phyloP scores from a whole-genome alignment of 495 filamentous ascomycete species.

The Hypoxylon trugodes region DNA sequence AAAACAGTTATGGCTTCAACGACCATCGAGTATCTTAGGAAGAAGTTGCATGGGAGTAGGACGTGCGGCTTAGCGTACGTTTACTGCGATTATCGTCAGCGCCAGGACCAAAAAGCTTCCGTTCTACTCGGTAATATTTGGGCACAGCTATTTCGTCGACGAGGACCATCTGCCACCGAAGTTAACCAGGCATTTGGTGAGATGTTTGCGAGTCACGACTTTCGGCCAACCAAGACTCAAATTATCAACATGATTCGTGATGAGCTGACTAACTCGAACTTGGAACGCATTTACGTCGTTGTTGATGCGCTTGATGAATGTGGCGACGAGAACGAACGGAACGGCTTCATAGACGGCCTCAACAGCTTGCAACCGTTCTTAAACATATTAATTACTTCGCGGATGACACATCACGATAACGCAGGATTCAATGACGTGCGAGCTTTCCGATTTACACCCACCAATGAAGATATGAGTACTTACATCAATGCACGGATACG shows the following conservation, averaged over 20 bases:
- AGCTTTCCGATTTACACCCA: constrained; percentile 43
- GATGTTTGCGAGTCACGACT: constrained; percentile 20
- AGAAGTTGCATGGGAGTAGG: constrained; percentile 11
- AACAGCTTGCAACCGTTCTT: constrained; percentile 42
- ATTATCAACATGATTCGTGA: constrained; percentile 43
- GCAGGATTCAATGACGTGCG: constrained; percentile 38
- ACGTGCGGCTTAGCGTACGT: constrained; percentile 49
- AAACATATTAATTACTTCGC: constrained; percentile 47
- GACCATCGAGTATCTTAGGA: constrained; percentile 44
- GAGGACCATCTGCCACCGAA: constrained; percentile 30
- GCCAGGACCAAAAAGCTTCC: constrained; percentile 45
- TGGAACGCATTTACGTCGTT: constrained; percentile 49
- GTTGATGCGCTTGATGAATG: constrained; percentile 60
- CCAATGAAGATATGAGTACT: constrained; percentile 43
- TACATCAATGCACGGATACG: constrained; percentile 47
- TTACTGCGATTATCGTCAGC: constrained; percentile 51
- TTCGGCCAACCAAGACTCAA: constrained; percentile 39
- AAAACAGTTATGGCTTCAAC: constrained; percentile 47
- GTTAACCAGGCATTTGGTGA: constrained; percentile 40
- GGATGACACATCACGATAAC: constrained; percentile 41
- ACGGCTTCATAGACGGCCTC: constrained; percentile 44
- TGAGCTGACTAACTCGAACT: constrained; percentile 36
- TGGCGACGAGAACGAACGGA: constrained; percentile 42
- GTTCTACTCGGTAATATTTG: constrained; percentile 48
- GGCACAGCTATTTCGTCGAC: constrained; percentile 48